phyloP scores from a whole-genome alignment of 2,329 filamentous ascomycete species.

The Aspergillus eucalypticola region DNA sequence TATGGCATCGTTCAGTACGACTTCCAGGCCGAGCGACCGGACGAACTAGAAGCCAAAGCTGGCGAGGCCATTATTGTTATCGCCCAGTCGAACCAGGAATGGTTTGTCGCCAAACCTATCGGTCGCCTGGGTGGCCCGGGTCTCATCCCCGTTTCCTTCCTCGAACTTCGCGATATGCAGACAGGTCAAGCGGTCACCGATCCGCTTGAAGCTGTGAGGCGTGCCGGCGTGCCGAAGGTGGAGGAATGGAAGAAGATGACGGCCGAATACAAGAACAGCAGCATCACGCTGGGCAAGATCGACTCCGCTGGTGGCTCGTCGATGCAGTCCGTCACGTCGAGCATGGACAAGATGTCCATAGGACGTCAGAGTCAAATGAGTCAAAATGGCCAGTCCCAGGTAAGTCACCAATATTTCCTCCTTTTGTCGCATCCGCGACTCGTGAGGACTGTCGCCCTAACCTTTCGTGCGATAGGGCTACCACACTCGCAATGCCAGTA shows the following conservation, averaged over 20 bases:
- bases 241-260: slow-evolving; percentile 99
- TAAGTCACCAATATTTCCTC: slow-evolving; percentile 38
- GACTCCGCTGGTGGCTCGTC: slow-evolving; percentile 48
- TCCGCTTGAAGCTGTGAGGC: slow-evolving; percentile 78
- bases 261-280: slow-evolving; percentile 98
- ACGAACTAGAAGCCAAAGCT: slow-evolving; percentile 91
- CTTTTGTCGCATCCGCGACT: not conserved
- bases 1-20: slow-evolving; percentile 98
- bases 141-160: slow-evolving; percentile 92
- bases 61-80: slow-evolving; percentile 98
- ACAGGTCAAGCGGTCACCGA: slow-evolving; percentile 80
- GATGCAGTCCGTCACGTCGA: slow-evolving; percentile 63
- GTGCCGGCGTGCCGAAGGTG: slow-evolving; percentile 87
- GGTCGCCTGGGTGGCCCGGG: slow-evolving; percentile 92
- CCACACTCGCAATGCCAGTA: slow-evolving; percentile 44
- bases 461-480: slow-evolving; percentile 26
- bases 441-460: slow-evolving; percentile 2
- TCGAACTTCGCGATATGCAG: slow-evolving; percentile 93
- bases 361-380: slow-evolving; percentile 57
- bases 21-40: slow-evolving; percentile 90
- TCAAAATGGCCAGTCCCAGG: slow-evolving; percentile 52
- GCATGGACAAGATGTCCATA: slow-evolving; percentile 78
- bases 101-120: slow-evolving; percentile 99
- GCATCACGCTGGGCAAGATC: slow-evolving; percentile 92
- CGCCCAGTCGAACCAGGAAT: slow-evolving; percentile 96